phyloP scores from a whole-genome alignment of 1,284 basidiomycete genomes.

The Austroboletus novae-zelandiae region DNA sequence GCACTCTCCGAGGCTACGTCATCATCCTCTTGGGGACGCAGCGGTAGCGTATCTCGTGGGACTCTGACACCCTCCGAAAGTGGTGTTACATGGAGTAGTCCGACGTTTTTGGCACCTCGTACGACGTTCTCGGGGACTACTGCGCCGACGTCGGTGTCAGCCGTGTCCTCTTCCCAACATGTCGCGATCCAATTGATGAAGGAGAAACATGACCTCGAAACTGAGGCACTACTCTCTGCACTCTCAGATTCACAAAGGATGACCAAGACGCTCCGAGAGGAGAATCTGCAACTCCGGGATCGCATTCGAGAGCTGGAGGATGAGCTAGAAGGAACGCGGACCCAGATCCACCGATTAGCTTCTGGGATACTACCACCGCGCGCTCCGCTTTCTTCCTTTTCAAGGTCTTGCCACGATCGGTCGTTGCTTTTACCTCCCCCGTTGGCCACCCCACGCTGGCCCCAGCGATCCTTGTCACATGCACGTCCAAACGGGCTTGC shows the following conservation, averaged over 20 bases:
- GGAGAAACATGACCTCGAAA: constrained; percentile 67
- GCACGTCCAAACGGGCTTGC: constrained; percentile 13
- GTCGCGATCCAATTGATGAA: constrained; percentile 44
- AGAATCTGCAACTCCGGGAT: constrained; percentile 59
- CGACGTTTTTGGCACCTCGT: constrained; percentile 49
- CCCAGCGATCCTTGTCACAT: constrained; percentile 17
- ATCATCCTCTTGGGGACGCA: constrained; percentile 42
- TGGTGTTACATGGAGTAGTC: constrained; percentile 38
- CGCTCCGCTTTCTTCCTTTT: constrained; percentile 2
- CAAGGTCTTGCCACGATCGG: constrained; percentile 18
- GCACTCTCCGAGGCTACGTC: constrained; percentile 46
- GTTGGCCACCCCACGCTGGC: constrained; percentile 13
- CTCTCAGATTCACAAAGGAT: constrained; percentile 71
- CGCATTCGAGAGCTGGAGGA: constrained; percentile 50
- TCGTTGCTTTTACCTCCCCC: constrained; percentile 17
- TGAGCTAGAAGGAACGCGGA: constrained; percentile 28
- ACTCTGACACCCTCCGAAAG: constrained; percentile 34
- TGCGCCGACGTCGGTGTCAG: constrained; percentile 46
- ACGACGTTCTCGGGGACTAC: constrained; percentile 47
- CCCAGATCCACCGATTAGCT: constrained; percentile 28
- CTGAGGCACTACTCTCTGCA: constrained; percentile 62
- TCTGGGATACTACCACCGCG: constrained; percentile 15
- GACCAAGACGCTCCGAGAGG: constrained; percentile 59
- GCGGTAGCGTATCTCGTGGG: constrained; percentile 37
- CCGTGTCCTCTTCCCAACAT: constrained; percentile 28